Evolutionary conservation across 208 protist species (phyloP), one percentile per base, ranked within the genome.

Genomic region (Leishmania tarentolae): DNA sequence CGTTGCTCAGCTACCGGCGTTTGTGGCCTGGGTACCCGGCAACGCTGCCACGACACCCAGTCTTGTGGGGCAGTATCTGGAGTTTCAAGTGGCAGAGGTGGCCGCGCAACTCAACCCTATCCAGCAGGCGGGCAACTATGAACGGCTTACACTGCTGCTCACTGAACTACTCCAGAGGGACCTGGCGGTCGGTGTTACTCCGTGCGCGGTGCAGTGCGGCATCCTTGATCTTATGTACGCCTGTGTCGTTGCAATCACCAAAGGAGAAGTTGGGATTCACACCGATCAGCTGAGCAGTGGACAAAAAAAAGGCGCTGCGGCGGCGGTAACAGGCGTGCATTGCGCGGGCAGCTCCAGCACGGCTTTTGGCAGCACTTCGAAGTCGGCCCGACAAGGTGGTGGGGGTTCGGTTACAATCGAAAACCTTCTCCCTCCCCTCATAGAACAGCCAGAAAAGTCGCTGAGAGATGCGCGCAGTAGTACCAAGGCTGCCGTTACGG

Each of bases 141-240:
- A 80, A 3, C 77, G 87, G 15, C 83, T 86, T 42, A 77, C 87
- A 1, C 83, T 91, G 17, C 86, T 94, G 53, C 82, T 93, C 52
- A 69, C 88, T 40, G 93, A 92, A 68, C 75, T 93, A 24, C 85
- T 94, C 40, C 76, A 83, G 21, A 86, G 86, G 35, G 90, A 93
- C 77, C 86, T 89, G 31, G 84, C 84, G 11, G 78, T 82, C 40
- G 93, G 93, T 56, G 87, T 94, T 72, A 96, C 93, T 1, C 88
- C 90, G 50, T 53, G 81, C n/a, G 91, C 91, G 87, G 84, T 96
- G 15, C 68, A 91, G n/a, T 72, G 84, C 3, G 93, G 93, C 13
- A 37, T 96, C n/a, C 82, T 88, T 0, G 47, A 73, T 17, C 61
- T 88, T 15, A 44, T 84, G 7, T 42, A 80, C 28, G 78, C 73